Conservation (phyloP, 345 rosid species). For the Punica granatum region DNA sequence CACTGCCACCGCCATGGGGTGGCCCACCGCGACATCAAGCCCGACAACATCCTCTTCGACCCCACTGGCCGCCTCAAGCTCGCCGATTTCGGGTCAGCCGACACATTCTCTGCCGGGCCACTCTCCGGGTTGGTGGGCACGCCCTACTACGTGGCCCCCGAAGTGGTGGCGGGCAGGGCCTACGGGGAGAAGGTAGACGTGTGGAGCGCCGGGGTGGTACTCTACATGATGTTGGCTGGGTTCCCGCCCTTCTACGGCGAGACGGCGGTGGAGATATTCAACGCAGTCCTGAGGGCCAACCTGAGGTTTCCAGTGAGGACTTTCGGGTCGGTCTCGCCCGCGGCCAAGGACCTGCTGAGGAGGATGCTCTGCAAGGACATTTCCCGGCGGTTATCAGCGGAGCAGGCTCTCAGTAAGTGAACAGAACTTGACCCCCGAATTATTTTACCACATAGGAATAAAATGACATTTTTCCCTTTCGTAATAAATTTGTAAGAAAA, state of each 20-base stretch:
- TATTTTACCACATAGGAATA: no score
- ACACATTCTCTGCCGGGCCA: slow-evolving; percentile 25
- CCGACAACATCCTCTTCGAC: slow-evolving; percentile 50
- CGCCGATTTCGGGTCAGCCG: slow-evolving; percentile 85
- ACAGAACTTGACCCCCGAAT: no score
- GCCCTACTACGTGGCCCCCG: slow-evolving; percentile 68
- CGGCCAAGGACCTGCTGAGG: slow-evolving; percentile 45
- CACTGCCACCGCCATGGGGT: slow-evolving; percentile 50
- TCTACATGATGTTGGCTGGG: slow-evolving; percentile 55
- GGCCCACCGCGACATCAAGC: slow-evolving; percentile 57
- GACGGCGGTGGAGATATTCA: slow-evolving; percentile 40
- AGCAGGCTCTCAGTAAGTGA: slow-evolving; percentile 46
- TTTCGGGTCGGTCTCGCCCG: slow-evolving; percentile 35
- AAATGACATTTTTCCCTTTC: not conserved
- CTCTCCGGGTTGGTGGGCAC: slow-evolving; percentile 50
- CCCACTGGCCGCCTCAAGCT: slow-evolving; percentile 29
- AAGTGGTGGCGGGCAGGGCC: slow-evolving; percentile 41
- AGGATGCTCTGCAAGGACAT: slow-evolving; percentile 53
- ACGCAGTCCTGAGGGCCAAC: slow-evolving; percentile 44
- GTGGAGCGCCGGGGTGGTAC: slow-evolving; percentile 58
- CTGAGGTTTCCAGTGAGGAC: slow-evolving; percentile 40
- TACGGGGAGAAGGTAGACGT: slow-evolving; percentile 56
- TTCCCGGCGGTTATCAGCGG: slow-evolving; percentile 48
- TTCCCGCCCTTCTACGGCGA: slow-evolving; percentile 56
- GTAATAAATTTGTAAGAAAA: not conserved